phyloP scores from a whole-genome alignment of 495 filamentous ascomycete genomes.

The Aspergillus sclerotioniger region DNA sequence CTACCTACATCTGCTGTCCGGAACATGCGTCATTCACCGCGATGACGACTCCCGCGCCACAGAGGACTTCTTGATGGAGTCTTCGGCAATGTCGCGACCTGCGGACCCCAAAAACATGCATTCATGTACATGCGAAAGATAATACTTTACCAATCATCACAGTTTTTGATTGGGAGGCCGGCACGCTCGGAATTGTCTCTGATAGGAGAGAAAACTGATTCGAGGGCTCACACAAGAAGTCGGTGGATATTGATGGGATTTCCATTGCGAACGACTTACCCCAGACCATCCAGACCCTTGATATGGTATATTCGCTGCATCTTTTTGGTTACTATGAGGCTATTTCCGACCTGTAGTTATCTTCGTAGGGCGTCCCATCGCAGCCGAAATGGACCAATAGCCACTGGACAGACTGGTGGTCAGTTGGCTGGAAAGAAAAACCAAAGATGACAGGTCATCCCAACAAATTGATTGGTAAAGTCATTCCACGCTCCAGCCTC shows the following conservation, averaged over 20 bases:
- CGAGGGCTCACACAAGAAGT: too few relatives aligned
- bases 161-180: too few relatives aligned
- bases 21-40: not conserved
- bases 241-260: not conserved
- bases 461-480: not conserved
- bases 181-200: too few relatives aligned
- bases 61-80: not conserved
- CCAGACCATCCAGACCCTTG: too few relatives aligned
- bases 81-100: not conserved
- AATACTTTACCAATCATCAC: too few relatives aligned
- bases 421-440: not conserved
- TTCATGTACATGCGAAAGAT: too few relatives aligned
- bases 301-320: too few relatives aligned
- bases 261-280: not conserved
- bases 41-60: not conserved
- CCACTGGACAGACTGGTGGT: not conserved
- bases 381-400: not conserved
- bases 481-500: too few relatives aligned
- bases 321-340: too few relatives aligned
- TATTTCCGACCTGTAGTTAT: not conserved
- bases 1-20: not conserved
- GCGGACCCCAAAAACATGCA: too few relatives aligned
- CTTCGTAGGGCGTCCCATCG: not conserved
- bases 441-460: not conserved
- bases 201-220: too few relatives aligned